Evolutionary conservation across 169 alveolate species (phyloP), one percentile per base, ranked within the genome.

Genomic region (Perkinsus olseni): DNA sequence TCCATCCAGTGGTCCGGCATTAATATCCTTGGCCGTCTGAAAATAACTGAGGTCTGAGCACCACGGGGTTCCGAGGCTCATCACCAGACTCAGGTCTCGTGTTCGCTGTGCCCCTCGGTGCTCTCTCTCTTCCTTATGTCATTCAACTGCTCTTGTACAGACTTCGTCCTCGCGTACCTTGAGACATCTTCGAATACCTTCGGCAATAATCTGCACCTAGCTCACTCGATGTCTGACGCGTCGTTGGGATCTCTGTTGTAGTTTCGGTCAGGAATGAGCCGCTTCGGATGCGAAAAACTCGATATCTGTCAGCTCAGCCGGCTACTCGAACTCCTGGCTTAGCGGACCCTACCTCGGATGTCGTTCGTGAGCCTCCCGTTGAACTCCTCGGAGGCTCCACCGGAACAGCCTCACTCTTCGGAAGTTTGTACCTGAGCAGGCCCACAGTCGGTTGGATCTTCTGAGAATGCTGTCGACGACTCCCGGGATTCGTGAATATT

Each of bases 161-260:
- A 62, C 34, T 24, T 62, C 34, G 82, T 21, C 34, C 82, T 62
- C 28, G 82, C 82, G 34, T 62, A 62, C 34, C 82, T 62, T 13
- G 8, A 24, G 8, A 24, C 28, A 62, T 21, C 31, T 24, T 4
- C 34, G 34, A 62, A 62, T 3, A 40, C 11, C 50, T 40, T 40
- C 82, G 28, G 36, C 28, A 24, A 13, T 8, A 62, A 62, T 62
- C 31, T 28, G 21, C 28, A 8, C 10, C 13, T 8, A 28, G 0
- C 31, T 24, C 39, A 91, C 74, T 91, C 93, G 0, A 91, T 91
- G 39, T 91, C 93, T 0, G 48, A n/a, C 74, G n/a, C 93, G 74
- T 91, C 93, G 74, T 91, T 91, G 38, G 93, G 93, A 37, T 91
- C 93, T 62, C 93, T 1, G 82, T 38, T 45, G 74, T 91, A 91